Evolutionary conservation across 768 basidiomycete species (phyloP), one percentile per base, ranked within the genome.

Genomic region (Lentinula detonsa): DNA sequence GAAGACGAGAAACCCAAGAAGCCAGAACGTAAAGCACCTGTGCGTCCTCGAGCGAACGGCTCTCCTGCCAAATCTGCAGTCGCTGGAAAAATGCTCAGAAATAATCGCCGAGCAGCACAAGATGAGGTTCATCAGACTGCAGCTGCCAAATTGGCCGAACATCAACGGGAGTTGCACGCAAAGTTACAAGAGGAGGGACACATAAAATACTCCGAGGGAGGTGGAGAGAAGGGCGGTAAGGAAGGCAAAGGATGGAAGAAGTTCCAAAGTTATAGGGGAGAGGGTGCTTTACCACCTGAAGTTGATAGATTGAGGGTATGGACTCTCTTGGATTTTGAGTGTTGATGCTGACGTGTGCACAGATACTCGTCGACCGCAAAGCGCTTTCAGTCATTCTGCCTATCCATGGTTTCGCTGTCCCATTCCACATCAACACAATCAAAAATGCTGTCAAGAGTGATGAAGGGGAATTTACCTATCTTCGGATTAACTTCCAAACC

Each of bases 401-500:
- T 15, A 87, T 98, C 64, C 86, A 98, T 67, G 97, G 97, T 3
- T 98, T 90, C 67, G 93, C 95, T 0, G 95, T 96, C 0, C 95
- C 96, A 0, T 98, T 96, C 80, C 97, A 99, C 70, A 95, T 98
- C 75, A 96, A 96, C 69, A 94, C 94, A 1, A 93, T 99, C 65
- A 98, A 99, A 76, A 98, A 96, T 70, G 91, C 90, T 34, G 95
- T 91, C 78, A 98, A 98, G 77, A 97, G 85, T 64, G 96, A 99
- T 64, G 97, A 98, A 73, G 93, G 91, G 5, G 94, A 98, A 55
- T 91, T 88, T 71, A 95, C 95, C 0, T 93, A 92, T 68, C 81
- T 99, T 58, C 86, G 97, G 2, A 94, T 99, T 73, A 98, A 98
- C 74, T 98, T 98, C 77, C 95, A 98, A 72, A 97, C 96, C 0